Base-by-base conservation (phyloP, 1,139 yeast genomes). In the Sugiyamaella pinicola region DNA sequence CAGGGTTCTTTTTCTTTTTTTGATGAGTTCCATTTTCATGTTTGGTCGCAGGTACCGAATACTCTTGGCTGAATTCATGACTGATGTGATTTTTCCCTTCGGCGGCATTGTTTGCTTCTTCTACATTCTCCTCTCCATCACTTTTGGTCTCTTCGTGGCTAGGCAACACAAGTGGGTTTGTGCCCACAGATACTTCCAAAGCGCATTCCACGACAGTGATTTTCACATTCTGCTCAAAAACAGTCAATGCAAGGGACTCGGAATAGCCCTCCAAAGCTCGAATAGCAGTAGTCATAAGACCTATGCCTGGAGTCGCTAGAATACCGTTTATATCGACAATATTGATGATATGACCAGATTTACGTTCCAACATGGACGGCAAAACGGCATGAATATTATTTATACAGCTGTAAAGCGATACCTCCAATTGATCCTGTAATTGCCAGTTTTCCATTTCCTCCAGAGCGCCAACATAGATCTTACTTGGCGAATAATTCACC, bases 201-300 rank as follows among this genome's bases (percentile, higher is more conserved):
- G 69, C 61, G 8, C 66, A 55, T 53, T 67, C 63, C n/a, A 69
- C 69, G 8, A 69, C 55, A 1, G 73, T 64, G 24, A 67, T 61
- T 41, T 64, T 66, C 42, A 69, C 56, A 33, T 65, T 62, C 46
- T 59, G 58, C 4, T 66, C 62, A 4, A 66, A 64, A 2, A 68
- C 60, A 38, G 66, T 65, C 47, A 67, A 53, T 2, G 71, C 70
- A n/a, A 69, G 57, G 4, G 68, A 62, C 54, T 69, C 73, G 6
- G 61, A 56, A 51, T 67, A 69, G 19, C 73, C 72, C 52, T 69
- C 72, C 13, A 69, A 56, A 3, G 71, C 72, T 44, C 68, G 68
- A 50, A 61, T 58, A 6, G 70, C 68, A 4, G 70, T 60, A 1
- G 69, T 57, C 38, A 63, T 37, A 9, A 65, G 56, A 1, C 69